phyloP scores from a whole-genome alignment of 2,329 filamentous ascomycete genomes.

The Claviceps citrina region DNA sequence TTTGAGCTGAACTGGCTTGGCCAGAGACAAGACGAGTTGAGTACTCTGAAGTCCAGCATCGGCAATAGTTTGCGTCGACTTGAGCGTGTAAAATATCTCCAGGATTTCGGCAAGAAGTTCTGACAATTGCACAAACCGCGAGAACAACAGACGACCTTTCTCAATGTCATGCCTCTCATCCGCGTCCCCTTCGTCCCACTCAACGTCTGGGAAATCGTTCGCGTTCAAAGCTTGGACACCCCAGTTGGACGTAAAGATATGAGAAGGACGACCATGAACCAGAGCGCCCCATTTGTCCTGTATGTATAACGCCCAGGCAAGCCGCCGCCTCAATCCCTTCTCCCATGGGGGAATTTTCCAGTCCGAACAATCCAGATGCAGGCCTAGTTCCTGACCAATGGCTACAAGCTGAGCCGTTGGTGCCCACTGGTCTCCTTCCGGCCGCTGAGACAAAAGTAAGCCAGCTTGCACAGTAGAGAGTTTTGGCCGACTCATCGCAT shows the following conservation, averaged over 20 bases:
- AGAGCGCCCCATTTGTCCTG: slow-evolving; percentile 85
- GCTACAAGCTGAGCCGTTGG: slow-evolving; percentile 78
- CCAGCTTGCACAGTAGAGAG: slow-evolving; percentile 68
- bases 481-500: slow-evolving; percentile 70
- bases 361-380: slow-evolving; percentile 72
- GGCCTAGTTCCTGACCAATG: slow-evolving; percentile 69
- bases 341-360: slow-evolving; percentile 89
- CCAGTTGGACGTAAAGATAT: slow-evolving; percentile 57
- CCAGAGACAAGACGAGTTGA: slow-evolving; percentile 55
- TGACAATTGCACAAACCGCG: slow-evolving; percentile 60
- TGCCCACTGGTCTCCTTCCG: slow-evolving; percentile 67
- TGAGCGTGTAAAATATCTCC: slow-evolving; percentile 67
- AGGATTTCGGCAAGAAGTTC: slow-evolving; percentile 66
- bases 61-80: slow-evolving; percentile 54
- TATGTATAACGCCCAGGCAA: slow-evolving; percentile 87
- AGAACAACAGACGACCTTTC: slow-evolving; percentile 54
- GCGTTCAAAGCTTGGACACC: slow-evolving; percentile 50
- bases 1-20: slow-evolving; percentile 70
- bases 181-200: slow-evolving; percentile 44
- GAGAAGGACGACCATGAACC: slow-evolving; percentile 72
- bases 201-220: slow-evolving; percentile 59
- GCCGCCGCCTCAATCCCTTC: slow-evolving; percentile 64
- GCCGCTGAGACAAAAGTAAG: slow-evolving; percentile 56
- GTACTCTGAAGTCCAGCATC: slow-evolving; percentile 55
- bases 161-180: slow-evolving; percentile 52